Base-by-base conservation (phyloP, 306 rosid genomes). In the Carpinus viminea region DNA sequence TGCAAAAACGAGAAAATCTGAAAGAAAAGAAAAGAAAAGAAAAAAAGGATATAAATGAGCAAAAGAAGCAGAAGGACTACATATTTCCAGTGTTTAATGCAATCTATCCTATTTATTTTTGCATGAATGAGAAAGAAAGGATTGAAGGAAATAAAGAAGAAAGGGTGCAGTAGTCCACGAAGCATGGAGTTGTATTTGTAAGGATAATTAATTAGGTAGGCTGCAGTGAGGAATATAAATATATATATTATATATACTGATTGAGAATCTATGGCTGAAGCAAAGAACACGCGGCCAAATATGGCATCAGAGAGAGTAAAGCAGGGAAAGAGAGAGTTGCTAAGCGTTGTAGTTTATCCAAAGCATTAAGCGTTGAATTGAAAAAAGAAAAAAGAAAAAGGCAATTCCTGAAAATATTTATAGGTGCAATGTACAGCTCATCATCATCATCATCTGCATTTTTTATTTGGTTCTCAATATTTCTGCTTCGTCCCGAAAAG, bases 261-360 rank as follows among this genome's bases (percentile, higher is more conserved):
- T 84, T 31, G 74, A 57, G 52, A 85, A 46, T 86, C 74, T 82
- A 85, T 85, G 92, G 95, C 79, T 88, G 73, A 24, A 80, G 78
- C 52, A 72, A 38, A 79, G 86, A 83, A 82, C 88, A 88, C 90
- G 92, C 87, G 86, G 84, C 83, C 59, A 68, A 71, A 76, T 34
- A 55, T 26, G 48, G 52, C 62, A 82, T 76, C 89, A 77, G 85
- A 84, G 55, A 45, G 26, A 70, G 78, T 46, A 26, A 51, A 16
- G 16, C 18, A 52, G 55, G 26, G 68, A 28, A 17, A n/a, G 38
- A 28, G 18, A 61, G 4, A 61, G 43, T 31, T 31, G 34, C 2
- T 31, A 2, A 26, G 68, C 13, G 12, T 60, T 13, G 2, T 26
- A 7, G n/a, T 55, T 24, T 24, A n/a, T 60, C 7, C 7, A 26